Evolutionary conservation across 768 basidiomycete species (phyloP).

Genomic region (Rhodotorula diobovata): DNA sequence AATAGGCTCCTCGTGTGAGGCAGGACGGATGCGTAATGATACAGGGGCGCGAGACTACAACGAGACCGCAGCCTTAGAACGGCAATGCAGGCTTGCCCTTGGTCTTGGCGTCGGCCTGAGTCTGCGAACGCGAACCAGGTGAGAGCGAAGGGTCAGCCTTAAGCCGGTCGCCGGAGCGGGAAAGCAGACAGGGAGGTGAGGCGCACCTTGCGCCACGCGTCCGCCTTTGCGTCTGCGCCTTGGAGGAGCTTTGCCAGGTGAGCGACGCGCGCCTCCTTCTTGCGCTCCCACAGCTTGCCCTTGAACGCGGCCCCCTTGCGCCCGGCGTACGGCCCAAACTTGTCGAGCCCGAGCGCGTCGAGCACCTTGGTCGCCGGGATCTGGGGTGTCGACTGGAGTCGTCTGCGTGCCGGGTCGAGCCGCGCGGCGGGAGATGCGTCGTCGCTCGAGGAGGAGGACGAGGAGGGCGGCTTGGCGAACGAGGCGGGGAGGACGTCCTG

Average conservation of each 20-base stretch:
- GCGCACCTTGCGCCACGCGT: constrained; percentile 34
- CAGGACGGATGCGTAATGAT: background rate
- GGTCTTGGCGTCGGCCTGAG: constrained; percentile 7
- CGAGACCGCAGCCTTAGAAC: constrained; percentile 12
- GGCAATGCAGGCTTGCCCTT: constrained; percentile 31
- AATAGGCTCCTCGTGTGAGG: too few species aligned
- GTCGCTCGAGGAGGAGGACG: background rate
- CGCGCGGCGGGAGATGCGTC: background rate
- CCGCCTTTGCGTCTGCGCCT: constrained; percentile 14
- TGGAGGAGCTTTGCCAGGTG: constrained; percentile 21
- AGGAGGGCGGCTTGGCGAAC: background rate
- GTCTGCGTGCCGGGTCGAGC: background rate
- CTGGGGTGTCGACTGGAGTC: constrained; percentile 2
- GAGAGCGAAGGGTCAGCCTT: background rate
- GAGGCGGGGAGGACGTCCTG: constrained; percentile 20
- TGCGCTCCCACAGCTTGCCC: constrained; percentile 39
- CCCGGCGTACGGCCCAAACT: constrained; percentile 36
- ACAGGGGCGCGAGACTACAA: background rate
- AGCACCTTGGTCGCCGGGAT: constrained; percentile 24
- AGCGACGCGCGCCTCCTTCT: constrained; percentile 17
- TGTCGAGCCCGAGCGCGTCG: constrained; percentile 22
- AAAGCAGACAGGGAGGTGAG: background rate
- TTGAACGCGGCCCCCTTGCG: constrained; percentile 39
- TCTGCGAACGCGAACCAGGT: background rate
- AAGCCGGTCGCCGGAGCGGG: background rate